phyloP scores from a whole-genome alignment of 2,329 filamentous ascomycete species.

The Hypoxylon sp. region DNA sequence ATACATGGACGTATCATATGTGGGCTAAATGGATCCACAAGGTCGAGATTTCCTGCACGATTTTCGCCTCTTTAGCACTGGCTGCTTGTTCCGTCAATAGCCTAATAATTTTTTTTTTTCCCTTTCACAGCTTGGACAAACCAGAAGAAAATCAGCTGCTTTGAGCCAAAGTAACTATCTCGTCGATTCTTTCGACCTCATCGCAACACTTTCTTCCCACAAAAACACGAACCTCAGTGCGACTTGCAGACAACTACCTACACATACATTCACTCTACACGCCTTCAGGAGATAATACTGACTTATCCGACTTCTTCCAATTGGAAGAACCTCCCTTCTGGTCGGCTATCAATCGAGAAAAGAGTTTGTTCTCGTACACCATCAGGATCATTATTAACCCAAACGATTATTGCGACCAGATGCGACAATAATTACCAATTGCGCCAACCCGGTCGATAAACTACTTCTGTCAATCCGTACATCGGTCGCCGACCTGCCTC shows the following conservation, averaged over 20 bases:
- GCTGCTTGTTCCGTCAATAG: conserved; percentile 32
- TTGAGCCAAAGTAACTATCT: conserved; percentile 10
- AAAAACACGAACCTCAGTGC: conserved; percentile 13
- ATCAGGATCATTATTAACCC: conserved; percentile 21
- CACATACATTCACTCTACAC: conserved; percentile 15
- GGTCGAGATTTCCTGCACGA: conserved; percentile 38
- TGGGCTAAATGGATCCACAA: conserved; percentile 20
- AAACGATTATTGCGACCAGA: conserved; percentile 11
- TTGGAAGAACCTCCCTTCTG: not conserved
- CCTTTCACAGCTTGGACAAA: conserved; percentile 25
- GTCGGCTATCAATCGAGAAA: not conserved
- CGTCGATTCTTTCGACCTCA: conserved; percentile 27
- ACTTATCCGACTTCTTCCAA: not conserved
- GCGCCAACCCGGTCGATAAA: conserved; percentile 2
- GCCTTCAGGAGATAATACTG: not conserved
- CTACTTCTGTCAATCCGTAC: conserved; percentile 1
- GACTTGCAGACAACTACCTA: not conserved
- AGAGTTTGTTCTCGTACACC: conserved; percentile 10
- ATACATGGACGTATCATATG: too few relatives aligned
- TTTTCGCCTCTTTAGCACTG: conserved; percentile 37
- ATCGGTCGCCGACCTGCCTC: conserved; percentile 3
- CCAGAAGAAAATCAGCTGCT: conserved; percentile 23
- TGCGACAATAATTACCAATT: conserved; percentile 10
- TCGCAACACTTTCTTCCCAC: conserved; percentile 17
- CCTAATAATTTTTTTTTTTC: conserved; percentile 32